Evolutionary conservation across 495 filamentous ascomycete species (phyloP).

Genomic region (Endocarpon pusillum): DNA sequence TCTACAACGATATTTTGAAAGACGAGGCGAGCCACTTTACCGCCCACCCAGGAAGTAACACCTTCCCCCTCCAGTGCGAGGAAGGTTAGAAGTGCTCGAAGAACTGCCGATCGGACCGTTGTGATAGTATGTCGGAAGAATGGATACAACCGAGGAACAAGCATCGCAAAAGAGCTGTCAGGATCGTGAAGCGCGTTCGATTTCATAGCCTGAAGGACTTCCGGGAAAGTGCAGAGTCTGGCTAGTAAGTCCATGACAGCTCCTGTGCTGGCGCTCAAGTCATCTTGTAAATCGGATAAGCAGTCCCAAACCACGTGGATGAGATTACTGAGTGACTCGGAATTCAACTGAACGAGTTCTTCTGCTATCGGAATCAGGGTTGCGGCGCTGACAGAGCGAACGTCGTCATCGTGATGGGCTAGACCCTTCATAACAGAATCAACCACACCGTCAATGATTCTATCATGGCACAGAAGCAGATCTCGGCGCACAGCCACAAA

Average conservation of each 20-base stretch:
- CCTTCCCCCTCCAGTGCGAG: conserved; percentile 66
- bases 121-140: conserved; percentile 96
- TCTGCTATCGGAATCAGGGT: conserved; percentile 89
- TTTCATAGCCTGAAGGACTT: conserved; percentile 91
- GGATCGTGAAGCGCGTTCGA: conserved; percentile 64
- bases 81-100: conserved; percentile 86
- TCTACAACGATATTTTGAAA: conserved; percentile 95
- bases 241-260: conserved; percentile 96
- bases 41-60: conserved; percentile 81
- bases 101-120: conserved; percentile 78
- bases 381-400: conserved; percentile 89
- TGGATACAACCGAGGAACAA: conserved; percentile 87
- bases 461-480: conserved; percentile 59
- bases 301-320: conserved; percentile 97
- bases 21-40: conserved; percentile 69
- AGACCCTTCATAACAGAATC: conserved; percentile 88
- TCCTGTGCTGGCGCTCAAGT: conserved; percentile 90
- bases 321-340: conserved; percentile 53
- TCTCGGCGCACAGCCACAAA: conserved; percentile 89
- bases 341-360: conserved; percentile 75
- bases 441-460: conserved; percentile 85
- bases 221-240: conserved; percentile 83
- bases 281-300: conserved; percentile 84
- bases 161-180: conserved; percentile 71
- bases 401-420: conserved; percentile 81